These are phyloP conservation scores for Pseudonitzschia multistriata DNA, from an alignment of 108 stramenopile species.

Conservation along the genomic window DNA sequence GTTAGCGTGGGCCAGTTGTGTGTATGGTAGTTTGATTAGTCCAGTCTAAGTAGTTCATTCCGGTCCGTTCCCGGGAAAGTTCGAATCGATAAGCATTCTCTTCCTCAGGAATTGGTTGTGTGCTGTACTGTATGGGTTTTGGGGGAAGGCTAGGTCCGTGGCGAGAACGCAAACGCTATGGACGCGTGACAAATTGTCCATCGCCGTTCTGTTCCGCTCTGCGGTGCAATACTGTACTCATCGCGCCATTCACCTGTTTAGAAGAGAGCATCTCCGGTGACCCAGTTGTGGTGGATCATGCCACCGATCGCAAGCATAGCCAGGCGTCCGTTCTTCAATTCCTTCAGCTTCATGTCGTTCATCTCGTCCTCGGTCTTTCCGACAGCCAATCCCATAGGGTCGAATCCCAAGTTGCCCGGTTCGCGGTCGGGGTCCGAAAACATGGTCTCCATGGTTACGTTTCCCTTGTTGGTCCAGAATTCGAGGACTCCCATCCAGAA, in stretches of 20 bases:
- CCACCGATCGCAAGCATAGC: conserved; percentile 90
- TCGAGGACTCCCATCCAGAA: conserved; percentile 73
- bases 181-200: too few species aligned
- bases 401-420: conserved; percentile 84
- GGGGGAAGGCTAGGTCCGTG: not conserved
- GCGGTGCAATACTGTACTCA: too few species aligned
- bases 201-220: too few species aligned
- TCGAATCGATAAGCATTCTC: not conserved
- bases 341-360: conserved; percentile 67
- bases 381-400: conserved; percentile 68
- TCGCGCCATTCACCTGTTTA: too few species aligned
- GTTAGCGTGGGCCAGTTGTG: not conserved
- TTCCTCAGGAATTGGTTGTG: not conserved
- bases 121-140: not conserved
- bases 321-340: conserved; percentile 88
- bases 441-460: conserved; percentile 89
- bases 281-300: conserved; percentile 91
- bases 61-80: not conserved
- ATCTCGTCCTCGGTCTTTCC: conserved; percentile 68
- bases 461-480: conserved; percentile 88
- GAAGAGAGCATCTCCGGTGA: conserved; percentile 75
- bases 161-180: not conserved
- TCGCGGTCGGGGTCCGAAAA: conserved; percentile 67
- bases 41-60: not conserved
- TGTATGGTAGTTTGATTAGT: not conserved